phyloP scores from a whole-genome alignment of 495 filamentous ascomycete species.

The Penicillium taxi region DNA sequence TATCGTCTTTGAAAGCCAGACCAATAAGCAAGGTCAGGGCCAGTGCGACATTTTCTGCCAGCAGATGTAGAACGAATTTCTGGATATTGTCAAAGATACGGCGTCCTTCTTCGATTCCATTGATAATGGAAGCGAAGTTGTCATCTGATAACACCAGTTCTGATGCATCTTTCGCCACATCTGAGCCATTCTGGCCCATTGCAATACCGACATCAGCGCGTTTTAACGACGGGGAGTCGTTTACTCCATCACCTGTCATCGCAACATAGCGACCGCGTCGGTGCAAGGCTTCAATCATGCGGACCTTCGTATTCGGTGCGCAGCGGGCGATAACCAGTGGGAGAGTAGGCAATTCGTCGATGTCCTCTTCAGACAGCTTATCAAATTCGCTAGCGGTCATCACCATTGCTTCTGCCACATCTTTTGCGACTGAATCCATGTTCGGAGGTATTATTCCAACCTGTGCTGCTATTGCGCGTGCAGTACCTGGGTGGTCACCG shows the following conservation, averaged over 20 bases:
- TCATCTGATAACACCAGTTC: conserved; percentile 76
- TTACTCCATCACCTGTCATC: conserved; percentile 88
- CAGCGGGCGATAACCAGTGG: conserved; percentile 66
- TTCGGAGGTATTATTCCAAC: conserved; percentile 59
- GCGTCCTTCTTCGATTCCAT: conserved; percentile 63
- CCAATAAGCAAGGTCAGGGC: conserved; percentile 62
- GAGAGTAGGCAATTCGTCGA: conserved; percentile 57
- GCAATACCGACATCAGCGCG: conserved; percentile 80
- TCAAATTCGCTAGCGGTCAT: conserved; percentile 68
- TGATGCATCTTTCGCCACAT: conserved; percentile 82
- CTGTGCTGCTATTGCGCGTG: conserved; percentile 54
- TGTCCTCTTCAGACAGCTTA: conserved; percentile 52
- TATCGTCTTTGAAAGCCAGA: conserved; percentile 59
- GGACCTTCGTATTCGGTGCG: conserved; percentile 64
- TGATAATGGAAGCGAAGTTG: conserved; percentile 77
- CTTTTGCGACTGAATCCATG: conserved; percentile 41
- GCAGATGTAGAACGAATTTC: conserved; percentile 66
- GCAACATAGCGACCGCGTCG: conserved; percentile 59
- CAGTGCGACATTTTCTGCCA: conserved; percentile 67
- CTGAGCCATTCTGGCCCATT: conserved; percentile 68
- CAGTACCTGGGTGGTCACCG: conserved; percentile 60
- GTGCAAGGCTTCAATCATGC: conserved; percentile 71
- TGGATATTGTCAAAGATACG: conserved; percentile 73
- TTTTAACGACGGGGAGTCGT: conserved; percentile 76
- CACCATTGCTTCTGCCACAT: conserved; percentile 55